Percentiles rank a stretch among this genome's conserved stretches.
Conservation (phyloP, 129 eudicot genomes). For the Flaveria linearis region DNA sequence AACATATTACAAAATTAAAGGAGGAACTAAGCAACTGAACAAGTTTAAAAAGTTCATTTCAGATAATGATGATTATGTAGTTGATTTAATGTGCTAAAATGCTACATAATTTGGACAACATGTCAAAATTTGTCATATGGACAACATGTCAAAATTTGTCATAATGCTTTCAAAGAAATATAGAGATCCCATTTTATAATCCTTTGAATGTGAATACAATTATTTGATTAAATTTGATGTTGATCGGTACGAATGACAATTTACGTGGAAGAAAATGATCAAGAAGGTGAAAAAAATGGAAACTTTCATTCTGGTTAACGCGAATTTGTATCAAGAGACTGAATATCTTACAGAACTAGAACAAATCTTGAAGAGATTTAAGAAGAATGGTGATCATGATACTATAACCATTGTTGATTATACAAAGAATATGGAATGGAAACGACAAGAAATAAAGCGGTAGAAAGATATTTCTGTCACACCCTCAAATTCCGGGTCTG, state of each 20-base stretch:
- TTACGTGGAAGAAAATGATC: constrained; percentile 66
- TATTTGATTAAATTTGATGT: constrained; percentile 50
- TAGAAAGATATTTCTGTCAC: constrained; percentile 51
- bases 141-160: constrained; percentile 47
- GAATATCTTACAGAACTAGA: constrained; percentile 67
- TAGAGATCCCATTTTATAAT: constrained; percentile 48
- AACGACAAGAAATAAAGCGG: constrained; percentile 56
- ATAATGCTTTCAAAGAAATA: constrained; percentile 66
- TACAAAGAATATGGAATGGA: constrained; percentile 53
- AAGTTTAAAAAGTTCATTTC: constrained; percentile 67
- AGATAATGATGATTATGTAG: constrained; percentile 60
- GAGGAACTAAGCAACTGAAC: constrained; percentile 56
- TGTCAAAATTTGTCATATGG: constrained; percentile 53
- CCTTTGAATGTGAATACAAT: constrained; percentile 57
- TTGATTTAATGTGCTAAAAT: constrained; percentile 58
- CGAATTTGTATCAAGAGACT: constrained; percentile 67
- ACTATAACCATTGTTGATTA: constrained; percentile 42
- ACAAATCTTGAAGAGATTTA: constrained; percentile 64
- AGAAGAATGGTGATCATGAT: constrained; percentile 47
- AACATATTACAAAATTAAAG: constrained; percentile 57
- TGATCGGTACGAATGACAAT: constrained; percentile 67
- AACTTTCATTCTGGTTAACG: constrained; percentile 44
- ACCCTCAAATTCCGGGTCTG: too few relatives aligned
- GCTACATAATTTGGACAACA: constrained; percentile 50
- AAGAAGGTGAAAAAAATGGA: constrained; percentile 75